Base-by-base conservation (phyloP, 2,329 filamentous ascomycete species). In the Aspergillus versicolor region DNA sequence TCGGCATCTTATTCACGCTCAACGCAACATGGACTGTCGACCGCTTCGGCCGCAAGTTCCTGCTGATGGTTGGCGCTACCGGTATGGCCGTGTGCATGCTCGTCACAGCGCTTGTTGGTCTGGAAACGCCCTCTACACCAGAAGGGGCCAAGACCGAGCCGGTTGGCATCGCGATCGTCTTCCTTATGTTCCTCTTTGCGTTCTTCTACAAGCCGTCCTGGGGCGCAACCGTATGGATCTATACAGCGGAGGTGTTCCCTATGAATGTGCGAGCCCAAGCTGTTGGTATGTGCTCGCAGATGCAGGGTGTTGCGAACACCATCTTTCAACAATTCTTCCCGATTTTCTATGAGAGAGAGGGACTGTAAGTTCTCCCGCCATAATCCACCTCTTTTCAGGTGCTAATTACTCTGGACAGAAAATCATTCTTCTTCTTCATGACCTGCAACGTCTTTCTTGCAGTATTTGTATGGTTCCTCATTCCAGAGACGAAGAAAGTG, bases 21-120 rank as follows among this genome's bases (percentile, higher is more conserved):
- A 90, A 89, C 63, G 87, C 88, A 11, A 82, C 86, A 38, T 90
- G 88, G 87, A 88, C 86, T 3, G 85, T 88, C 32, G 88, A 90
- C 70, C 82, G 87, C 46, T 90, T 87, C 63, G 88, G 88, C 32
- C 82, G 88, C 52, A 87, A 87, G 65, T 87, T 87, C 78, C 77
- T 90, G 56, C 81, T 90, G 65, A 86, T 90, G 54, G 78, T 86
- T 37, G 88, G 88, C 65, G 87, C 82, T 38, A 72, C 85, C 41
- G 88, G 88, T 38, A 90, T 90, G 83, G 84, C 81, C 4, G 57
- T 84, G 6, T 89, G 86, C 76, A 90, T 90, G 86, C 75, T 90
- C 55, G 82, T 87, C 57, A 86, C 87, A 9, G 78, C 82, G 0
- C 72, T 80, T 1, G 79, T 84, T 11, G 82, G 82, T 52, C 81